These are phyloP conservation scores for Micractinium sp. DNA, from an alignment of 139 green algal species.

Conservation along the genomic window DNA sequence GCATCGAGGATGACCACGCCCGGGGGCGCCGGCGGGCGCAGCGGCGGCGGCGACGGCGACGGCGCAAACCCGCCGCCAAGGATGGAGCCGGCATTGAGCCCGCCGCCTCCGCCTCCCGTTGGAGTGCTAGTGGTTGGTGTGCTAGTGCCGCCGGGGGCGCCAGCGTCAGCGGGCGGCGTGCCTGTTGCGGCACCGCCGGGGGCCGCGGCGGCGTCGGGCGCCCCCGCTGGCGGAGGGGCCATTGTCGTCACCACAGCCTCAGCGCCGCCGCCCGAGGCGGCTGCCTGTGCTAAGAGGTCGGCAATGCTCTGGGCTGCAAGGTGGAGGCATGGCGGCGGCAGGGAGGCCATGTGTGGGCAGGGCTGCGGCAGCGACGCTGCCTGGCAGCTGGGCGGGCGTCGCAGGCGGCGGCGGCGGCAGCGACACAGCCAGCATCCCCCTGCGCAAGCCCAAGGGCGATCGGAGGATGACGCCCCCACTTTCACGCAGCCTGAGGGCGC, in stretches of 20 bases:
- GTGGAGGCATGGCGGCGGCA: not conserved
- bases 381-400: not conserved
- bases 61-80: constrained; percentile 12
- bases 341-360: not conserved
- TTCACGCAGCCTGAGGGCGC: not conserved
- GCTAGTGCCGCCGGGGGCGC: not conserved
- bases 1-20: constrained; percentile 1
- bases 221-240: not conserved
- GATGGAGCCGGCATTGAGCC: constrained; percentile 15
- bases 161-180: not conserved
- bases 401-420: not conserved
- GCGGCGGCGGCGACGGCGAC: not conserved
- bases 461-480: not conserved
- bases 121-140: not conserved
- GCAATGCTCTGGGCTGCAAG: constrained; percentile 1
- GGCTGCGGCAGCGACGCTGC: not conserved
- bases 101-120: not conserved
- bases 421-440: not conserved
- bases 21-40: not conserved
- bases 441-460: not conserved
- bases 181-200: not conserved
- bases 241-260: not conserved
- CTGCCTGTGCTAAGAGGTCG: constrained; percentile 9
- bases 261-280: not conserved
- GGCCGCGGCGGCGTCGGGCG: not conserved